Conservation (phyloP, 495 filamentous ascomycete species). For the Trichodelitschia bisporula region DNA sequence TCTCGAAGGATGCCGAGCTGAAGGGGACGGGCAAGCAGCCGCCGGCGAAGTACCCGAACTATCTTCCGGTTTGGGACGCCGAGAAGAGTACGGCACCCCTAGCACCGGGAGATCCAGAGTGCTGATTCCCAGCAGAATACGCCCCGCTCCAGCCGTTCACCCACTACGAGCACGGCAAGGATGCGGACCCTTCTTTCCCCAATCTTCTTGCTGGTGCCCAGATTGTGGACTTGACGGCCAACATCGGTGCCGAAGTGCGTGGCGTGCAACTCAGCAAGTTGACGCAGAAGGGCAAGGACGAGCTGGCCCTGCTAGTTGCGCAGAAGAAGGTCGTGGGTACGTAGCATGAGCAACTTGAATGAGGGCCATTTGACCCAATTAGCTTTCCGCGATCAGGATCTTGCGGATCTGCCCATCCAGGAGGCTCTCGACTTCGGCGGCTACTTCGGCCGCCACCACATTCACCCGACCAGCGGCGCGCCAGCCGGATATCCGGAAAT, state of each 20-base stretch:
- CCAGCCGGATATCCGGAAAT: slow-evolving; percentile 49
- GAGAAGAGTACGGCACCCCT: slow-evolving; percentile 13
- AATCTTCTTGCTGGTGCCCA: slow-evolving; percentile 35
- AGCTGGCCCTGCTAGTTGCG: slow-evolving; percentile 56
- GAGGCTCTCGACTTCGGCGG: slow-evolving; percentile 43
- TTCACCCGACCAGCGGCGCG: slow-evolving; percentile 54
- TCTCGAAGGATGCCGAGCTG: slow-evolving; percentile 10
- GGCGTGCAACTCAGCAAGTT: slow-evolving; percentile 54
- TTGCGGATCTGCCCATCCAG: slow-evolving; percentile 46
- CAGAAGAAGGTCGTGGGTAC: slow-evolving; percentile 46
- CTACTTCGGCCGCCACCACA: slow-evolving; percentile 67
- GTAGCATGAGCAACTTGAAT: background rate
- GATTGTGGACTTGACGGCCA: slow-evolving; percentile 37
- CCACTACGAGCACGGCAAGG: slow-evolving; percentile 47
- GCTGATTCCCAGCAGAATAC: slow-evolving; percentile 16
- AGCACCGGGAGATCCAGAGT: slow-evolving; percentile 1
- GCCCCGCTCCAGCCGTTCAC: slow-evolving; percentile 40
- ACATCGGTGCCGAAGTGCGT: slow-evolving; percentile 51
- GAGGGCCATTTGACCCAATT: slow-evolving; percentile 2
- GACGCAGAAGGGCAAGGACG: slow-evolving; percentile 41
- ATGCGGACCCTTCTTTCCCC: slow-evolving; percentile 39
- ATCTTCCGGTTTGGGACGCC: slow-evolving; percentile 49
- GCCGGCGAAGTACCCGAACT: slow-evolving; percentile 39
- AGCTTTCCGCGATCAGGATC: slow-evolving; percentile 59
- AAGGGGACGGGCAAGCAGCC: slow-evolving; percentile 16